Conservation (phyloP, 768 basidiomycete genomes). For the Gautieria morchelliformis region DNA sequence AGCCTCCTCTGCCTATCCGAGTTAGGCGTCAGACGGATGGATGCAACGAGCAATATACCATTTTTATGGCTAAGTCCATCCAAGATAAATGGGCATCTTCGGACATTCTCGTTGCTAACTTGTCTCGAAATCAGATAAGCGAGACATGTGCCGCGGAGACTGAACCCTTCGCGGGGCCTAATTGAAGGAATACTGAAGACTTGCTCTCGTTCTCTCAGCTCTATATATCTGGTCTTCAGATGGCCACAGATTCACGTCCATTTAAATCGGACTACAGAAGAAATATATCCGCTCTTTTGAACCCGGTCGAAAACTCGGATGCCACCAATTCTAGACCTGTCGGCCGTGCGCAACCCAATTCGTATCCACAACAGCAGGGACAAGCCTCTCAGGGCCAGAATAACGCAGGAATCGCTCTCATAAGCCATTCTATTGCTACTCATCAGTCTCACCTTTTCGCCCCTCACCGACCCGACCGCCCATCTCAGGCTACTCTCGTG, state of each 20-base stretch:
- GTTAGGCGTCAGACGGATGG: slow-evolving; percentile 10
- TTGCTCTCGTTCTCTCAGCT: not conserved
- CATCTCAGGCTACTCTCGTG: not conserved
- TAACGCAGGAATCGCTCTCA: not conserved
- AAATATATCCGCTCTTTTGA: slow-evolving; percentile 1
- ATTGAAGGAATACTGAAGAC: not conserved
- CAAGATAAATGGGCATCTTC: slow-evolving; percentile 33
- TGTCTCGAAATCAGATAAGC: not conserved
- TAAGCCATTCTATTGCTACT: not conserved
- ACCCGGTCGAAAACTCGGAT: not conserved
- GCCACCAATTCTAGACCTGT: not conserved
- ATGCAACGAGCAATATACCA: slow-evolving; percentile 40
- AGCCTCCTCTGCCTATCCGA: slow-evolving; percentile 74
- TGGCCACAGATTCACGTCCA: not conserved
- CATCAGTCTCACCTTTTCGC: not conserved
- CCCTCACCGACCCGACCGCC: not conserved
- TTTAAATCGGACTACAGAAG: not conserved
- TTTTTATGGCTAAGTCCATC: slow-evolving; percentile 78
- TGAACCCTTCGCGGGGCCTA: not conserved
- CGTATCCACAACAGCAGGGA: not conserved
- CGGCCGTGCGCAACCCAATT: not conserved
- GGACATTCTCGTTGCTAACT: not conserved
- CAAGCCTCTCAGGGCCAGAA: not conserved
- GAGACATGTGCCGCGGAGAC: not conserved
- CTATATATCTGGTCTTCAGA: not conserved